Evolutionary conservation across 768 basidiomycete genomes (phyloP), one percentile per base, ranked within the genome.

Genomic region (Terana coerulea): DNA sequence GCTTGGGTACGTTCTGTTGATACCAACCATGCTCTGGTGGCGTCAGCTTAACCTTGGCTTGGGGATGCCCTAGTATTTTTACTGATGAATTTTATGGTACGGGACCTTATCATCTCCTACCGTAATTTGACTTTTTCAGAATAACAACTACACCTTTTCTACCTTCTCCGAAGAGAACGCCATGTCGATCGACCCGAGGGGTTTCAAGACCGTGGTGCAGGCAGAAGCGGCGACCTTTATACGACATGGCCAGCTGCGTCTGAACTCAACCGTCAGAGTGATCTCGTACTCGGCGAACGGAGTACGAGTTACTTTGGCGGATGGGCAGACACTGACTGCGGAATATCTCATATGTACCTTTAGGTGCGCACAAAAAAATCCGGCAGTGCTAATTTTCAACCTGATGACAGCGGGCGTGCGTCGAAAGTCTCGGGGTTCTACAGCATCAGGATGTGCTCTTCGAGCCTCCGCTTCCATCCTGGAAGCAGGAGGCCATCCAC

Each of bases 301-400:
- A 2, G 81, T 81, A 14, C 67, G 63, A 1, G 75, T 88, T 28
- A 69, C 69, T 14, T 68, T 83, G 25, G 55, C 64, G 1, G 66
- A 74, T 50, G 81, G 79, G 1, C 54, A 65, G 28, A 66, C 35
- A 1, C 59, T 86, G 21, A 68, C 64, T 12, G 82, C 75, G 12
- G 77, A 84, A 46, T 80, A 83, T 61, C 82, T 77, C 3, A 60
- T 88, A 25, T 79, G 78, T 55, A 87, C 86, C 0, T 87, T 87
- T 66, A 54, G 53, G 53, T 54, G 25, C 11, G 45, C n/a, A n/a
- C n/a, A n/a, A n/a, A n/a, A n/a, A n/a, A n/a, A n/a, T n/a, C n/a
- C 11, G 6, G 14, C 7, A 9, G 6, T 6, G 19, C 10, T 44
- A 26, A 11, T 26, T 7, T 47, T 19, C 22, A 15, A 19, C 9